Base-by-base conservation (phyloP, 139 green algal genomes). In the Mesostigma viride region DNA sequence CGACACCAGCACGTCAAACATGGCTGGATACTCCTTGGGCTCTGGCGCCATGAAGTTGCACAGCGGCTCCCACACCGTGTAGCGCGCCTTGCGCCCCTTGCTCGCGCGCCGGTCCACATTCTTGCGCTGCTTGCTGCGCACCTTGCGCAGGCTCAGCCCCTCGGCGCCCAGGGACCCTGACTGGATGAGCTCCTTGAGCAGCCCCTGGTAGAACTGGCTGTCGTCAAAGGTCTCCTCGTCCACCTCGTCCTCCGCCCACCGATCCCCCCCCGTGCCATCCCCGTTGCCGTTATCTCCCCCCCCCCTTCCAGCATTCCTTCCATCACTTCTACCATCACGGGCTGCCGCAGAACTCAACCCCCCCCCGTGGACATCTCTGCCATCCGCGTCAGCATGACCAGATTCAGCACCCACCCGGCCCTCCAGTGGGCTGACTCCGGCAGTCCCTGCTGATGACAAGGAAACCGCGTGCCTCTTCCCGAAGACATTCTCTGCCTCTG, bases 151-250 rank as follows among this genome's bases (percentile, higher is more conserved):
- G n/a, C n/a, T n/a, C n/a, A n/a, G n/a, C n/a, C 31, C 69, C 71
- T 33, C 46, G 44, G 8, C 30, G 35, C 28, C 0, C 28, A 58
- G 56, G 34, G 63, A n/a, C n/a, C n/a, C n/a, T n/a, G n/a, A 76
- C 28, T 92, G 84, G 5, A 97, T 56, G 48, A 95, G 89, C 77
- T 97, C 91, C 53, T 88, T 88, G 3, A 97, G 78, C 63, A 96
- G 79, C 65, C 89, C 81, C 59, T 89, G 76, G 56, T 97, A 97
- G 61, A 96, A 95, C 60, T 96, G 87, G 0, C 62, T 68, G 64
- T 97, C 91, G 40, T 96, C 88, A 47, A 83, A 97, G 3, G 86
- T 91, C 70, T 96, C 87, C 0, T n/a, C 3, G 46, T 73, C 67
- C 8, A 40, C 58, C 40, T 51, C 53, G n/a, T 40, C 62, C 34